Percentiles rank a stretch among this genome's conserved stretches.
Evolutionary conservation across 225 moss, liverwort and hornwort genomes (phyloP).

Genomic region (Pleurozium schreberi): DNA sequence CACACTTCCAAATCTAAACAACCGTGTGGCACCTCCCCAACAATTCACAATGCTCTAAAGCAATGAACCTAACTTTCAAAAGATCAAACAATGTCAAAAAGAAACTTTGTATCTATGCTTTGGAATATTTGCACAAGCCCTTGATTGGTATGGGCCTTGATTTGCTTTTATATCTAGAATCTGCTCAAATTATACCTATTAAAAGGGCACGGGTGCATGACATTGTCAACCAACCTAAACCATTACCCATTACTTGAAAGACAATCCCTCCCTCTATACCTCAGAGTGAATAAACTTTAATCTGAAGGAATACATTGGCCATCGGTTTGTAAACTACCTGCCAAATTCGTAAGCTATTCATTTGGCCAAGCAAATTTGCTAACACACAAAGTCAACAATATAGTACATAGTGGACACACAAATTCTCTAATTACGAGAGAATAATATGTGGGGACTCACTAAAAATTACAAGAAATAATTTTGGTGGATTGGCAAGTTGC

Average conservation of each 20-base stretch:
- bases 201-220: fast-evolving
- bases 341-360: too few relatives aligned
- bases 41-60: background rate
- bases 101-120: fast-evolving
- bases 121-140: fast-evolving
- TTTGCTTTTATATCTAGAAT: too few relatives aligned
- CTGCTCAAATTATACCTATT: fast-evolving
- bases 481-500: fast-evolving
- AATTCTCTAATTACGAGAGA: background rate
- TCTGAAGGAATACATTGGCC: too few relatives aligned
- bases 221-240: background rate
- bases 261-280: fast-evolving
- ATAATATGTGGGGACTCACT: background rate
- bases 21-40: fast-evolving
- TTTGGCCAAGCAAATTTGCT: fast-evolving
- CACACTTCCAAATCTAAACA: fast-evolving
- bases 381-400: background rate
- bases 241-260: fast-evolving
- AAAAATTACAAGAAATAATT: background rate
- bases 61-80: fast-evolving
- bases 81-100: background rate
- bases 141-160: fast-evolving
- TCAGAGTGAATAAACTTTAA: background rate
- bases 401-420: fast-evolving
- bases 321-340: fast-evolving